Percentiles rank a stretch among this genome's conserved stretches.
These are phyloP conservation scores for Elymus sibiricus DNA, from an alignment of 176 grass and related monocot genomes.

Conservation along the genomic window DNA sequence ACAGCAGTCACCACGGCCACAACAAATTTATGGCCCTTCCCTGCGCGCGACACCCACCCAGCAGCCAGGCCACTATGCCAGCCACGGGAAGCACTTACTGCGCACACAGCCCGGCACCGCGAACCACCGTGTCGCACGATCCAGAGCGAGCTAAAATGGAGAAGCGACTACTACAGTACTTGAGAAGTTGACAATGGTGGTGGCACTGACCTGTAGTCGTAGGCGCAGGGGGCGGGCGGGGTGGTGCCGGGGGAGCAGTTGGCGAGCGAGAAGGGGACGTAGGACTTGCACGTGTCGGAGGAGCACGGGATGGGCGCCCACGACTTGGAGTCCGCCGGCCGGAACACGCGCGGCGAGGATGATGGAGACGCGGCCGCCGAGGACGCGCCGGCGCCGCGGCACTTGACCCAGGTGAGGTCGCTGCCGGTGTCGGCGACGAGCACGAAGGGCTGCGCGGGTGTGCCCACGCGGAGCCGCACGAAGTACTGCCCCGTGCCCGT, in stretches of 20 bases:
- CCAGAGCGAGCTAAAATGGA: background rate
- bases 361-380: background rate
- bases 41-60: background rate
- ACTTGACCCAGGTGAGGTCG: constrained; percentile 99
- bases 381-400: background rate
- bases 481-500: constrained; percentile 77
- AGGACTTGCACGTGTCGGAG: constrained; percentile 51
- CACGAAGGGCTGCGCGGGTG: constrained; percentile 73
- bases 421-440: constrained; percentile 91
- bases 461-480: constrained; percentile 83
- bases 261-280: constrained; percentile 64
- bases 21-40: background rate
- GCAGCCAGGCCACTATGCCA: no score
- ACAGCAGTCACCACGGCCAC: background rate
- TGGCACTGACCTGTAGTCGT: constrained; percentile 60
- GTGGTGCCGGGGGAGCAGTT: constrained; percentile 37
- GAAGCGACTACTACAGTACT: background rate
- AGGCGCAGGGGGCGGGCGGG: constrained; percentile 47
- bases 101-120: no score
- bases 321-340: constrained; percentile 36
- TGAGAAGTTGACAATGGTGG: background rate
- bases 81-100: background rate
- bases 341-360: constrained; percentile 23
- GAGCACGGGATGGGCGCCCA: constrained; percentile 55
- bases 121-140: background rate